Evolutionary conservation across 768 basidiomycete genomes (phyloP), one percentile per base, ranked within the genome.

Genomic region (Clitopilus passeckerianus): DNA sequence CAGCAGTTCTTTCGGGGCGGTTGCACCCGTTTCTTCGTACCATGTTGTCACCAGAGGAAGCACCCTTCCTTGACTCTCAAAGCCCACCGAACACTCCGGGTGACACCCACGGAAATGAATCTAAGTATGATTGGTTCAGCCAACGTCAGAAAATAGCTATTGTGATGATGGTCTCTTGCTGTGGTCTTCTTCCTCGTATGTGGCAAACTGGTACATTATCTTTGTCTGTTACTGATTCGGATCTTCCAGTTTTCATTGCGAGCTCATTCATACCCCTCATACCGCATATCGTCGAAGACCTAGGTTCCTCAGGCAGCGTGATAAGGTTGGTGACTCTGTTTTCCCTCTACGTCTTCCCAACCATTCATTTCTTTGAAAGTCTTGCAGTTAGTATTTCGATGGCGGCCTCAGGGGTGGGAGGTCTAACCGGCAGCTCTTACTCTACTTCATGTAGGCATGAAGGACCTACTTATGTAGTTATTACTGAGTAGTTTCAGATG

Each of bases 191-290:
- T 34, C 80, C 79, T 18, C 72, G 85, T 86, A 60, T 7, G 54
- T 44, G 22, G 34, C 3, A 16, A 1, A 7, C 12, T 46, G 6
- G 23, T 4, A n/a, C 22, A 7, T 53, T 1, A 16, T 22, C n/a
- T 16, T 0, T 9, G 10, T 14, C 15, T 1, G 16, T 27, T 52
- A 46, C 34, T 46, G 35, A 24, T 9, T 24, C 14, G 6, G 10
- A 14, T 1, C 6, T 27, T 41, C 8, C 59, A 87, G 85, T 82
- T 46, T 79, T 88, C 59, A 78, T 84, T 1, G 71, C 78, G 1
- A 80, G 77, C 0, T 80, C 78, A 2, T 85, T 87, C 67, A 72
- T 85, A 2, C 85, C 85, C 0, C 80, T 80, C 1, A 82, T 87
- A 37, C 84, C 86, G 0, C 74, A 83, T 37, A 80, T 89, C 27